Conservation (phyloP, 2,329 filamentous ascomycete genomes). For the Taxawa tesnikishii region DNA sequence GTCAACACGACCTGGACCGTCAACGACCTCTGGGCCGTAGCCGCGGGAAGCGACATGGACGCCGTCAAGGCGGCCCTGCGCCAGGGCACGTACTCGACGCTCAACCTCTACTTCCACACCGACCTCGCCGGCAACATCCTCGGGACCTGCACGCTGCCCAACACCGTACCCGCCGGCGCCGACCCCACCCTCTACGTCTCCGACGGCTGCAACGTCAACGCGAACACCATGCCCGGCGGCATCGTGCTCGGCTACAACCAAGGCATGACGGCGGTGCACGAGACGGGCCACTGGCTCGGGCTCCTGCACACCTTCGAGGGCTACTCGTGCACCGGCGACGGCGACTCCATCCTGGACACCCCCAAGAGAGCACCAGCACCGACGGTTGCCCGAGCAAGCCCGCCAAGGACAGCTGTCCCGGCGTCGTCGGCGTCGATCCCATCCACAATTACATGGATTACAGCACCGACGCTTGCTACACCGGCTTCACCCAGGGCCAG, state of each 20-base stretch:
- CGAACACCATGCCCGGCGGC: constrained; percentile 44
- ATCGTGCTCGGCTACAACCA: constrained; percentile 35
- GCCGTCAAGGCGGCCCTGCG: constrained; percentile 42
- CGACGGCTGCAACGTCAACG: constrained; percentile 46
- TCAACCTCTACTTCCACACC: constrained; percentile 50
- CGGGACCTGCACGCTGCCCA: constrained; percentile 41
- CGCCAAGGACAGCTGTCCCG: constrained; percentile 39
- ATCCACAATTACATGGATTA: constrained; percentile 53
- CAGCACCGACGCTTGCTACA: constrained; percentile 42
- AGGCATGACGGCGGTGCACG: constrained; percentile 35
- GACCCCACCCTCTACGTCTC: constrained; percentile 30
- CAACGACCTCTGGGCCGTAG: constrained; percentile 43
- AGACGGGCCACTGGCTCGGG: constrained; percentile 36
- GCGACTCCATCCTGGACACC: constrained; percentile 33
- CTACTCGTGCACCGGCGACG: constrained; percentile 28
- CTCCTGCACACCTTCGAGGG: constrained; percentile 36
- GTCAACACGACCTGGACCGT: constrained; percentile 35
- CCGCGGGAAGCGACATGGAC: constrained; percentile 31
- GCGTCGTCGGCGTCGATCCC: constrained; percentile 33
- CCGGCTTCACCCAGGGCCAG: constrained; percentile 38
- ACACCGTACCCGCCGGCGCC: constrained; percentile 24
- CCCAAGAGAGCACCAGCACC: constrained; percentile 32
- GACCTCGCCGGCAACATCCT: constrained; percentile 36
- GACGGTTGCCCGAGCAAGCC: constrained; percentile 38
- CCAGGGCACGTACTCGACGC: constrained; percentile 38